These are phyloP conservation scores for Chenopodium quinoa DNA, from an alignment of 148 eudicot species.

Conservation along the genomic window DNA sequence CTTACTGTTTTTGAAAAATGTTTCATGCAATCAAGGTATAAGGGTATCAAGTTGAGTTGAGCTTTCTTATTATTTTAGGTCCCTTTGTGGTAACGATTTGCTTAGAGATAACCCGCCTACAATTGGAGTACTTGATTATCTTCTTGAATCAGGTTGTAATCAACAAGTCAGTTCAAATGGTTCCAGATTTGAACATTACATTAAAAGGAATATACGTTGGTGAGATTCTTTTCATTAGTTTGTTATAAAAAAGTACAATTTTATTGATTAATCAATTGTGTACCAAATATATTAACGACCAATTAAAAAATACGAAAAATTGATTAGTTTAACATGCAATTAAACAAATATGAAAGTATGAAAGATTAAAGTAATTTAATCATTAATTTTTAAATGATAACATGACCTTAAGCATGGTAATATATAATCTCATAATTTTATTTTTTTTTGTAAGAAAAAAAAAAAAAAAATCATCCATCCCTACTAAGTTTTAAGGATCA, in stretches of 20 bases:
- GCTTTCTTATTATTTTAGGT: slow-evolving; percentile 24
- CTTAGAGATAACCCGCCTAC: slow-evolving; percentile 15
- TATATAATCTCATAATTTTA: too few relatives aligned
- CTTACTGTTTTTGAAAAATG: neutral
- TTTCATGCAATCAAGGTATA: neutral
- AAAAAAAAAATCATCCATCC: too few relatives aligned
- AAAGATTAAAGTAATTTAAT: too few relatives aligned
- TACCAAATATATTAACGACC: too few relatives aligned
- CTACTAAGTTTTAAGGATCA: too few relatives aligned
- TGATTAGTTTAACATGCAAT: too few relatives aligned
- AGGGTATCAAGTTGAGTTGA: slow-evolving; percentile 2
- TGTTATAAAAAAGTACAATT: neutral
- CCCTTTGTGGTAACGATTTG: slow-evolving; percentile 35
- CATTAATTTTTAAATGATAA: too few relatives aligned
- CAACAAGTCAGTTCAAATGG: slow-evolving; percentile 15
- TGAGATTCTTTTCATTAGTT: slow-evolving; percentile 17
- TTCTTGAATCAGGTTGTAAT: slow-evolving; percentile 22
- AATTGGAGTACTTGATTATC: slow-evolving; percentile 22
- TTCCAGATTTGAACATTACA: neutral
- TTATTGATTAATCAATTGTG: too few relatives aligned
- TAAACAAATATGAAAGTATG: too few relatives aligned
- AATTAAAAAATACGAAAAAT: too few relatives aligned
- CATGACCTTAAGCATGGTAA: too few relatives aligned
- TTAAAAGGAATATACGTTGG: slow-evolving; percentile 25
- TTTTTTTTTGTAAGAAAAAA: too few relatives aligned